These are phyloP conservation scores for Atractiella rhizophila DNA, from an alignment of 768 basidiomycete genomes.

Conservation along the genomic window DNA sequence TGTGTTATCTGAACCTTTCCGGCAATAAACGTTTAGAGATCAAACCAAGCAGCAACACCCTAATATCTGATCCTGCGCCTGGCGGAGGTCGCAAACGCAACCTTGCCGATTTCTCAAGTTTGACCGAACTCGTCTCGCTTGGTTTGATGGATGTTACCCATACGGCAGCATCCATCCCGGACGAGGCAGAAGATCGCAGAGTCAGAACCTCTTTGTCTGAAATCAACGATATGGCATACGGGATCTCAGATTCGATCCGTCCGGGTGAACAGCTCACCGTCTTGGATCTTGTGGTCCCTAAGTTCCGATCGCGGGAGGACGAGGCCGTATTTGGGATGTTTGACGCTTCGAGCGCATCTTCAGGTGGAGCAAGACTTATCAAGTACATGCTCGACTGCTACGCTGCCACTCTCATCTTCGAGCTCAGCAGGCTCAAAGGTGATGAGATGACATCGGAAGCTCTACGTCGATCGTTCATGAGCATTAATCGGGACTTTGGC, in stretches of 20 bases:
- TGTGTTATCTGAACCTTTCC: conserved; percentile 83
- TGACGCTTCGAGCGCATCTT: conserved; percentile 25
- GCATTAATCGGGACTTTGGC: conserved; percentile 56
- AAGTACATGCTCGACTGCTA: conserved; percentile 70
- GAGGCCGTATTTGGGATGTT: conserved; percentile 94
- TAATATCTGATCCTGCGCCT: conserved; percentile 11
- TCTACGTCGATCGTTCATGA: conserved; percentile 60
- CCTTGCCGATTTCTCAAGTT: conserved; percentile 62
- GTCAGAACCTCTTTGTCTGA: conserved; percentile 73
- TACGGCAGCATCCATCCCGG: conserved; percentile 32
- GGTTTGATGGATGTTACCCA: conserved; percentile 87
- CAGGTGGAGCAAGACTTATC: conserved; percentile 30
- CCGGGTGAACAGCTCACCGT: conserved; percentile 48
- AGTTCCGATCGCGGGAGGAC: conserved; percentile 47
- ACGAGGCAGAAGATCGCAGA: conserved; percentile 53
- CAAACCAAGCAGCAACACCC: conserved; percentile 40
- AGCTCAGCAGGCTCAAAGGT: conserved; percentile 29
- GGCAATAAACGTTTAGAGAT: conserved; percentile 93
- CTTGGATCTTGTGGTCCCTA: conserved; percentile 72
- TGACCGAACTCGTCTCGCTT: conserved; percentile 59
- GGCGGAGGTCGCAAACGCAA: conserved; percentile 20
- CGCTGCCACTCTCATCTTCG: conserved; percentile 33
- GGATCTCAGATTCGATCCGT: conserved; percentile 80
- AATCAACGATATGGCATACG: conserved; percentile 78
- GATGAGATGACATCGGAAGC: conserved; percentile 44